Evolutionary conservation across 2,329 filamentous ascomycete genomes (phyloP).

Genomic region (Celoporthe dispersa): DNA sequence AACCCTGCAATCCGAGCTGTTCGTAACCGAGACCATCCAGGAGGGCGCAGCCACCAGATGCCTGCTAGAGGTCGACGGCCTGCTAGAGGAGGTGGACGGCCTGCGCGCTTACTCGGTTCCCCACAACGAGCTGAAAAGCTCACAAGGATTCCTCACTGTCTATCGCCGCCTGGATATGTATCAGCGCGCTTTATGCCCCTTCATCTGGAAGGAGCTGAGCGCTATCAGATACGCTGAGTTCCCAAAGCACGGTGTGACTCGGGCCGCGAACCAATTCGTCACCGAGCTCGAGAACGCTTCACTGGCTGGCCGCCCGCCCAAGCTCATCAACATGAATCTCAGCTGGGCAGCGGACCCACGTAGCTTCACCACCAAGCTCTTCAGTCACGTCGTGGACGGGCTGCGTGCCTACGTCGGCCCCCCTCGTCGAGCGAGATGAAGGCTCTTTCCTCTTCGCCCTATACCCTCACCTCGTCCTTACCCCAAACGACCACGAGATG

Average conservation of each 20-base stretch:
- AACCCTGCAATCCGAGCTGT: background rate
- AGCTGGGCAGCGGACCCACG: background rate
- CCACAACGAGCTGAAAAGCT: conserved; percentile 34
- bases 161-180: conserved; percentile 36
- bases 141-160: conserved; percentile 31
- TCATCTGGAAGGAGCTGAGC: conserved; percentile 41
- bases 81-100: conserved; percentile 35
- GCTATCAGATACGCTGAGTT: background rate
- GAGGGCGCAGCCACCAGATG: background rate
- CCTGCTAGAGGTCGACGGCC: no score
- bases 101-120: conserved; percentile 46
- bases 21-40: background rate
- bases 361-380: background rate
- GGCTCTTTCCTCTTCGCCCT: conserved; percentile 41
- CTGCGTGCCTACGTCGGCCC: conserved; percentile 21
- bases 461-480: conserved; percentile 54
- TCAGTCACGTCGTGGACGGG: conserved; percentile 9
- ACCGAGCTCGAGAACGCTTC: background rate
- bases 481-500: conserved; percentile 60
- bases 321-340: no score
- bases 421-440: conserved; percentile 33
- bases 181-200: conserved; percentile 43
- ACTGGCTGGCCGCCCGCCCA: background rate
- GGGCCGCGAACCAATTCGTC: conserved; percentile 7
- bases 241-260: background rate